Evolutionary conservation across 2,329 filamentous ascomycete species (phyloP).

Genomic region (Cucurbitaria berberidis): DNA sequence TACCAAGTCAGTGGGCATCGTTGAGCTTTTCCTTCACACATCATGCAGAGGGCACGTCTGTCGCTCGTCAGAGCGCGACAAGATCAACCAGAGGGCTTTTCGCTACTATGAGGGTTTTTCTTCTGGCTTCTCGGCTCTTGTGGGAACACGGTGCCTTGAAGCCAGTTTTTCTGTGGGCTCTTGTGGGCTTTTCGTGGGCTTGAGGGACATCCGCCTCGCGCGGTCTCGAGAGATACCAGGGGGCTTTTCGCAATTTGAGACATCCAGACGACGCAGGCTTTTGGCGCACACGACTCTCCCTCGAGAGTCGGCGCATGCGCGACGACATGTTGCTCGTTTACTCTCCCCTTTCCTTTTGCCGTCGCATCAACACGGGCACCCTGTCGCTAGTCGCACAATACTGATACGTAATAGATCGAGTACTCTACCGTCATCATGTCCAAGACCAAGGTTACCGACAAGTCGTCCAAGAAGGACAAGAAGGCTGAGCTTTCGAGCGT

Average conservation of each 20-base stretch:
- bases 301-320: conserved; percentile 29
- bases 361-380: conserved; percentile 9
- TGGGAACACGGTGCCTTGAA: conserved; percentile 60
- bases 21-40: conserved; percentile 50
- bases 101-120: conserved; percentile 50
- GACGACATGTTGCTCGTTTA: conserved; percentile 27
- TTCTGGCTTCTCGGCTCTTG: conserved; percentile 57
- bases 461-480: conserved; percentile 63
- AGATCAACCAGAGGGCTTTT: conserved; percentile 49
- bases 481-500: conserved; percentile 63
- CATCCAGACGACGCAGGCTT: conserved; percentile 47
- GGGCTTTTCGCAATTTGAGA: conserved; percentile 52
- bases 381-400: conserved; percentile 23
- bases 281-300: conserved; percentile 28
- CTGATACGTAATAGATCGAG: conserved; percentile 42
- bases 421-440: conserved; percentile 40
- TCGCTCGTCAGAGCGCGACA: conserved; percentile 46
- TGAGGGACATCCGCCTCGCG: conserved; percentile 49
- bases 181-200: conserved; percentile 55
- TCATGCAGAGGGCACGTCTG: conserved; percentile 42
- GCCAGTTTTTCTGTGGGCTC: conserved; percentile 54
- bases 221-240: conserved; percentile 51
- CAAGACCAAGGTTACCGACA: conserved; percentile 45
- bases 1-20: conserved; percentile 51
- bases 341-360: conserved; percentile 23